Evolutionary conservation across 176 grass and related monocot species (phyloP).

Genomic region (Rhynchospora pubera): DNA sequence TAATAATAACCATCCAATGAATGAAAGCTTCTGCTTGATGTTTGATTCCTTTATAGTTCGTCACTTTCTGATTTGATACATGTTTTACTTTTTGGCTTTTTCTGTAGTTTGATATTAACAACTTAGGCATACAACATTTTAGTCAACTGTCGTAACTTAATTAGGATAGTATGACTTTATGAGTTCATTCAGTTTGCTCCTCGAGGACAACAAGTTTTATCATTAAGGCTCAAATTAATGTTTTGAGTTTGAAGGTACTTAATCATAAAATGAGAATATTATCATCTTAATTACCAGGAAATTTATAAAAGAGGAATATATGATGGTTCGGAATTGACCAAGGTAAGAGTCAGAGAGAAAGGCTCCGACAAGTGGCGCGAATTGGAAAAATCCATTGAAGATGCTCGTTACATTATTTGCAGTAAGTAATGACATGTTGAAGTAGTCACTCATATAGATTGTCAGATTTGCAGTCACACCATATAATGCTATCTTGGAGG

Average conservation of each 20-base stretch:
- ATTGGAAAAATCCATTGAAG: slow-evolving; percentile 12
- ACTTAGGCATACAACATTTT: background rate
- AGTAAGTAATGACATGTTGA: slow-evolving; percentile 5
- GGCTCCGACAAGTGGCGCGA: background rate
- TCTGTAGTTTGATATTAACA: background rate
- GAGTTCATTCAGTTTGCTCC: background rate
- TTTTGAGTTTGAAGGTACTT: background rate
- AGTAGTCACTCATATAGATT: background rate
- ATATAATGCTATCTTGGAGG: background rate
- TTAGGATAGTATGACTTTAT: background rate
- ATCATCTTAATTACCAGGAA: slow-evolving; percentile 2
- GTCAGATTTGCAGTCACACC: background rate
- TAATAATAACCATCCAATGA: no score
- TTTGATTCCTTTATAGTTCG: background rate
- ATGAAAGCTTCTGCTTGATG: background rate
- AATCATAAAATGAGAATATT: background rate
- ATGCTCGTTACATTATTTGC: slow-evolving; percentile 13
- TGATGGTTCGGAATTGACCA: slow-evolving; percentile 12
- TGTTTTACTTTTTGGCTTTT: background rate
- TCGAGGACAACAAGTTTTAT: background rate
- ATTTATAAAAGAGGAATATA: slow-evolving; percentile 10
- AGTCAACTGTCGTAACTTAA: background rate
- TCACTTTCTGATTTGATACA: background rate
- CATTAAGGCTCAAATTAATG: background rate
- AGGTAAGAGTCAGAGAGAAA: slow-evolving; percentile 18